Conservation (phyloP, 2,329 filamentous ascomycete species). For the Rasamsonia emersonii region DNA sequence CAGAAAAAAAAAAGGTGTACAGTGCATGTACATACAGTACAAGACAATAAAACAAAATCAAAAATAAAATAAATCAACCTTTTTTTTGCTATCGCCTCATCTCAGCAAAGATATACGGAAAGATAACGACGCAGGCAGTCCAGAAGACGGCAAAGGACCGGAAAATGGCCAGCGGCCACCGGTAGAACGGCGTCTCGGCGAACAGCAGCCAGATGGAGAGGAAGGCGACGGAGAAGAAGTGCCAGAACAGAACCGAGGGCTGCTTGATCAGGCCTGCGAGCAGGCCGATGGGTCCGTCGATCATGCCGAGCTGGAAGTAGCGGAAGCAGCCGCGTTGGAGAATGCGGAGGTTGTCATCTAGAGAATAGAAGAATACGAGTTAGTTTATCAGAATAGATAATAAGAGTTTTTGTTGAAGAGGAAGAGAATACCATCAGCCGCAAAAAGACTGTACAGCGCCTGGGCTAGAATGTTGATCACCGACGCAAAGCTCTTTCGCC, state of each 20-base stretch:
- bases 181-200: slow-evolving; percentile 42
- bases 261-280: slow-evolving; percentile 72
- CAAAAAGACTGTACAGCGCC: slow-evolving; percentile 85
- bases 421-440: slow-evolving; percentile 54
- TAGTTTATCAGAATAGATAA: not conserved
- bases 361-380: not conserved
- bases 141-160: slow-evolving; percentile 64
- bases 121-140: slow-evolving; percentile 72
- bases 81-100: slow-evolving; percentile 32
- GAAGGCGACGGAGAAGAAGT: slow-evolving; percentile 92
- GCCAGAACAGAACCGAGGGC: slow-evolving; percentile 71
- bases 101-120: slow-evolving; percentile 72
- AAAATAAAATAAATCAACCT: slow-evolving; percentile 5
- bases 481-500: slow-evolving; percentile 67
- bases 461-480: slow-evolving; percentile 98
- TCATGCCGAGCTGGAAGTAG: slow-evolving; percentile 72
- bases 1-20: slow-evolving; percentile 2
- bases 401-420: not conserved
- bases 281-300: slow-evolving; percentile 71
- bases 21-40: slow-evolving; percentile 7
- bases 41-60: slow-evolving; percentile 1
- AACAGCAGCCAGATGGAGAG: slow-evolving; percentile 68
- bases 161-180: slow-evolving; percentile 56
- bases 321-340: slow-evolving; percentile 85
- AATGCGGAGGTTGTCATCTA: slow-evolving; percentile 61